Base-by-base conservation (phyloP, 2,329 filamentous ascomycete species). In the Botrytis deweyae region DNA sequence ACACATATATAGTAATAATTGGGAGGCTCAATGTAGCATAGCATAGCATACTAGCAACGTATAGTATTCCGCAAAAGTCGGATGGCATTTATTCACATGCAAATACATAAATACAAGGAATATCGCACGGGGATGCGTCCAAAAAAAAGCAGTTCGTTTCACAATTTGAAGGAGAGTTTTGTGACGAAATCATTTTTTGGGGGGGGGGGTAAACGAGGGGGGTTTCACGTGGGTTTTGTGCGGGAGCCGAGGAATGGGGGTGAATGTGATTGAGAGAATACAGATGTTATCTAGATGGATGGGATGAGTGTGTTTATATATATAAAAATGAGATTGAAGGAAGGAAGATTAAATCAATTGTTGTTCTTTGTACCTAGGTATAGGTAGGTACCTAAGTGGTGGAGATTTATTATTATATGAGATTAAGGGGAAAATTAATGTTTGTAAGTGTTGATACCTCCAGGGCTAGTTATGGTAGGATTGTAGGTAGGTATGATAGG, bases 1-100 rank as follows among this genome's bases (percentile, higher is more conserved):
- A 42, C 36, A 67, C n/a, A 68, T 55, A 67, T 44, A 58, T 42
- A 44, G 36, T 68, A 68, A 68, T 68, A 42, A 58, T 58, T 29
- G 49, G 38, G 66, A 42, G 66, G 66, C 40, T 42, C 49, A 44
- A 38, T 42, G 25, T 68, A 68, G 36, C 36, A 68, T 58, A 42
- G 33, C 33, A 42, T 58, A 42, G 33, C 33, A 42, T 58, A 68
- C 66, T 55, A 58, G 36, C 40, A 22, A 68, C 36, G n/a, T 44
- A 33, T 42, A 42, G 33, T 68, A 38, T 29, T 49, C 29, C 29
- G 29, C 20, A 36, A 18, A 12, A 12, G 10, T 49, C 29, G 63
- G 29, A 49, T 49, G 46, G 36, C 29, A n/a, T 29, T 44, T 33
- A 49, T 6, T 33, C n/a, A 55, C n/a, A 55, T 55, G 18, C 33